Percentiles rank a stretch among this genome's conserved stretches.
Conservation (phyloP, 352 stramenopile species). For the Pythium chondricola region DNA sequence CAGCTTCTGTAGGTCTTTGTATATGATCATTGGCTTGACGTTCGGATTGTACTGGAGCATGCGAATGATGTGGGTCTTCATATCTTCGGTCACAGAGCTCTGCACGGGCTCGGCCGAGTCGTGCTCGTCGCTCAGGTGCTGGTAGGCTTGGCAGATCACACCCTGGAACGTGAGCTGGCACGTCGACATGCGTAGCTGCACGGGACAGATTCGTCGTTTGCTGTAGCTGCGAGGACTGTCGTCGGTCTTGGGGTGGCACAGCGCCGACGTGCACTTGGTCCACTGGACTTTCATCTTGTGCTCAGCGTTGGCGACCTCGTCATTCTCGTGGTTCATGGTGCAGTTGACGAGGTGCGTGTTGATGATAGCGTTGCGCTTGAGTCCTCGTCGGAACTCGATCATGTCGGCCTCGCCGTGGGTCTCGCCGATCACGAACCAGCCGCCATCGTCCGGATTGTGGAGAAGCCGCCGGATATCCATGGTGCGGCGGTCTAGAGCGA, state of each 20-base stretch:
- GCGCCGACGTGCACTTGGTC: conserved; percentile 74
- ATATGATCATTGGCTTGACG: conserved; percentile 74
- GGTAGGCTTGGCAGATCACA: conserved; percentile 69
- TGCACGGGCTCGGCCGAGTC: conserved; percentile 69
- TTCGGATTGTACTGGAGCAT: conserved; percentile 60
- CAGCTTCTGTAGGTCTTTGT: conserved; percentile 54
- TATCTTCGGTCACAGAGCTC: conserved; percentile 65
- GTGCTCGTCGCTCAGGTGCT: conserved; percentile 71
- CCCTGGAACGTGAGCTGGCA: conserved; percentile 70
- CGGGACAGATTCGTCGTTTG: conserved; percentile 41
- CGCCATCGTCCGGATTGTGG: conserved; percentile 69
- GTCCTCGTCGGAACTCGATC: conserved; percentile 64
- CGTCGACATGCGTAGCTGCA: conserved; percentile 78
- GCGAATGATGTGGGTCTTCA: conserved; percentile 64
- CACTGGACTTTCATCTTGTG: conserved; percentile 86
- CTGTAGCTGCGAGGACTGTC: conserved; percentile 9
- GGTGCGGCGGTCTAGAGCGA: not conserved
- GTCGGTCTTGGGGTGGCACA: conserved; percentile 63
- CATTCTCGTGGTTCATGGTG: conserved; percentile 71
- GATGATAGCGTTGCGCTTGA: conserved; percentile 83
- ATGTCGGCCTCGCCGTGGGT: conserved; percentile 65
- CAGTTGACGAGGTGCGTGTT: conserved; percentile 80
- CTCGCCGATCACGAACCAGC: conserved; percentile 75
- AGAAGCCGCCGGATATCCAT: conserved; percentile 77
- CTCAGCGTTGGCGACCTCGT: conserved; percentile 33